Evolutionary conservation across 345 rosid genomes (phyloP).

Genomic region (Eucalyptus caleyi): DNA sequence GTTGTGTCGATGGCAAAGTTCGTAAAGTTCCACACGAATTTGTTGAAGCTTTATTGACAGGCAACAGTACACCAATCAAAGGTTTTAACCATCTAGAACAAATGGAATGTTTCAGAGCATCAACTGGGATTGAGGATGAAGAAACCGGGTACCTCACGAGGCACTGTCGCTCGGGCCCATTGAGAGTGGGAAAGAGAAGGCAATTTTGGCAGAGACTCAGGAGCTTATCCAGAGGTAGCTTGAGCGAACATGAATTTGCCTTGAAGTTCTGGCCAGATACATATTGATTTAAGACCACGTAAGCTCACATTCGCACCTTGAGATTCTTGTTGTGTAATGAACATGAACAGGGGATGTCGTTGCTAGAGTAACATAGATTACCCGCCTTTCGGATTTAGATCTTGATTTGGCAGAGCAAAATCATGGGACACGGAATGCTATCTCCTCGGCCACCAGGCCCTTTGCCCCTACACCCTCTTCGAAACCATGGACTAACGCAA

Average conservation of each 20-base stretch:
- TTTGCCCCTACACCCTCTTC: not conserved
- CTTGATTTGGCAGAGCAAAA: not conserved
- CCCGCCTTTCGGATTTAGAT: not conserved
- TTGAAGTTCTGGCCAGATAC: conserved; percentile 22
- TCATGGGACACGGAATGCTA: not conserved
- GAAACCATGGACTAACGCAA: not conserved
- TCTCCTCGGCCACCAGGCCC: not conserved
- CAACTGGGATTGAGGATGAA: conserved; percentile 7
- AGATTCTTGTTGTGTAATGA: not conserved
- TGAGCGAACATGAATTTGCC: conserved; percentile 35
- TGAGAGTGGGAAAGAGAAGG: conserved; percentile 22
- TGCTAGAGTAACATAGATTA: not conserved
- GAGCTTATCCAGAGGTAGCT: conserved; percentile 40
- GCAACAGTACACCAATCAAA: not conserved
- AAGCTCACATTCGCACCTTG: not conserved
- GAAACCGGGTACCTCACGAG: conserved; percentile 21
- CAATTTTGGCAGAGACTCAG: conserved; percentile 40
- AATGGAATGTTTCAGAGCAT: not conserved
- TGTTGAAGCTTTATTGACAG: conserved; percentile 6
- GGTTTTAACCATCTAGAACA: not conserved
- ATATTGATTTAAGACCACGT: not conserved
- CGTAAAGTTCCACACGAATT: conserved; percentile 10
- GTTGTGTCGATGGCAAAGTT: not conserved
- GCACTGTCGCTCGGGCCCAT: conserved; percentile 33
- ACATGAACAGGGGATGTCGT: not conserved